Percentiles rank a stretch among this genome's conserved stretches.
Conservation (phyloP, 768 basidiomycete species). For the Russula earlei region DNA sequence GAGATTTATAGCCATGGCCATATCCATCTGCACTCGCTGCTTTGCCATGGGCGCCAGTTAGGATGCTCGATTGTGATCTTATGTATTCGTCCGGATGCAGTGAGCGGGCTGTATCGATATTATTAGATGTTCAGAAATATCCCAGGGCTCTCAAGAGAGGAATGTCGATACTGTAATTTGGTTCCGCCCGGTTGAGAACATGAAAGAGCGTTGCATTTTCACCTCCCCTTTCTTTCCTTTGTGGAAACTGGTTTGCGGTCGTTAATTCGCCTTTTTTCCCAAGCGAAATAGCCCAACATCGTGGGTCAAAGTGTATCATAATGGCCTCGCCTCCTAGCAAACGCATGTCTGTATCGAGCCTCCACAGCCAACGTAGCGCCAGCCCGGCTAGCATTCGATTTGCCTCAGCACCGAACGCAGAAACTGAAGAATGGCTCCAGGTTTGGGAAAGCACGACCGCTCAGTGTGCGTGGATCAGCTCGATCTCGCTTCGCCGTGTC, state of each 20-base stretch:
- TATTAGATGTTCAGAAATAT: too few relatives aligned
- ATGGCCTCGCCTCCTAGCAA: slow-evolving; percentile 26
- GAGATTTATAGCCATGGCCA: neutral
- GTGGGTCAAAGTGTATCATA: neutral
- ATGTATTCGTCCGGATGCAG: too few relatives aligned
- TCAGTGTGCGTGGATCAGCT: slow-evolving; percentile 36
- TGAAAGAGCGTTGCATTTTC: neutral
- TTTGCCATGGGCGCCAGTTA: neutral
- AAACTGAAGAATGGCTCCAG: slow-evolving; percentile 45
- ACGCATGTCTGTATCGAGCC: slow-evolving; percentile 27
- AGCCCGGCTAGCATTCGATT: slow-evolving; percentile 20
- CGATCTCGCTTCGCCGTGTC: neutral
- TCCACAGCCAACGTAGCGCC: slow-evolving; percentile 17
- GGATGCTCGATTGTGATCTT: neutral
- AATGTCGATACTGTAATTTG: neutral
- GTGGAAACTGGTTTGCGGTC: neutral
- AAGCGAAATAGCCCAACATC: too few relatives aligned
- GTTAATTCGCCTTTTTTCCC: too few relatives aligned
- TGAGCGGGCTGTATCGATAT: neutral
- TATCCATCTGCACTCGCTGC: neutral
- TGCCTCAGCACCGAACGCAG: slow-evolving; percentile 26
- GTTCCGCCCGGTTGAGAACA: too few relatives aligned
- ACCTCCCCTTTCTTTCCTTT: neutral
- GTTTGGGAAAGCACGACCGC: slow-evolving; percentile 49
- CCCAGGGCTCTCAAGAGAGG: neutral